Conservation (phyloP, 805 yeast genomes). For the Zygotorulaspora chibaensis region DNA sequence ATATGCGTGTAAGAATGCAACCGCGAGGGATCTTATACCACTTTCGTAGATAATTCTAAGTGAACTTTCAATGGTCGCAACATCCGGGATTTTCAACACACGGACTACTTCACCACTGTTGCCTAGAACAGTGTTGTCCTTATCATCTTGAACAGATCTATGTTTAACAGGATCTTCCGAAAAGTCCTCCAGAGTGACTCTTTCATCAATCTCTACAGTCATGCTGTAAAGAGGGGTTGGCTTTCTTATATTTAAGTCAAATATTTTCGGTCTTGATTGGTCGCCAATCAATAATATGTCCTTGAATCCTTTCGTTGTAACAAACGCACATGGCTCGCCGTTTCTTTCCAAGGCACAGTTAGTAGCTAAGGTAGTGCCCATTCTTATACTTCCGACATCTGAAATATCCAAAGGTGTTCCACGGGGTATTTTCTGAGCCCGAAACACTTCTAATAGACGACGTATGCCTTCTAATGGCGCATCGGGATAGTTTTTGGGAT, state of each 20-base stretch:
- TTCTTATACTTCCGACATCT: slow-evolving; percentile 61
- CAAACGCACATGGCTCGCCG: slow-evolving; percentile 81
- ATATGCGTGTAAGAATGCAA: slow-evolving; percentile 69
- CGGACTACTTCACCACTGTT: slow-evolving; percentile 65
- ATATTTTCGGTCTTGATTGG: slow-evolving; percentile 86
- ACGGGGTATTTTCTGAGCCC: slow-evolving; percentile 52
- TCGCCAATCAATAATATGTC: slow-evolving; percentile 83
- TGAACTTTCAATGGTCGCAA: slow-evolving; percentile 38
- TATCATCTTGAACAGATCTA: slow-evolving; percentile 13
- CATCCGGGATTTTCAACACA: slow-evolving; percentile 50
- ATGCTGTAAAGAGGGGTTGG: slow-evolving; percentile 66
- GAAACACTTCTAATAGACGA: slow-evolving; percentile 60
- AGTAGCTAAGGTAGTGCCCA: slow-evolving; percentile 96
- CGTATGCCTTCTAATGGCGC: slow-evolving; percentile 93
- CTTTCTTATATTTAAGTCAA: slow-evolving; percentile 71
- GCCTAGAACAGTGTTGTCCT: slow-evolving; percentile 45
- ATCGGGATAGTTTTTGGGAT: slow-evolving; percentile 80
- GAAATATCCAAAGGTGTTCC: slow-evolving; percentile 57
- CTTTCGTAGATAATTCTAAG: slow-evolving; percentile 45
- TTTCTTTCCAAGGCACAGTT: slow-evolving; percentile 90
- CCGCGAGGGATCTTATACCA: slow-evolving; percentile 67
- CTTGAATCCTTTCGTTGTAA: slow-evolving; percentile 84
- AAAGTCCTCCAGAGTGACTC: slow-evolving; percentile 79
- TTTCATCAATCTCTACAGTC: slow-evolving; percentile 83
- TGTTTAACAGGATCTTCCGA: slow-evolving; percentile 60